Conservation (phyloP, 2,329 filamentous ascomycete genomes). For the Cladosporium colombiae region DNA sequence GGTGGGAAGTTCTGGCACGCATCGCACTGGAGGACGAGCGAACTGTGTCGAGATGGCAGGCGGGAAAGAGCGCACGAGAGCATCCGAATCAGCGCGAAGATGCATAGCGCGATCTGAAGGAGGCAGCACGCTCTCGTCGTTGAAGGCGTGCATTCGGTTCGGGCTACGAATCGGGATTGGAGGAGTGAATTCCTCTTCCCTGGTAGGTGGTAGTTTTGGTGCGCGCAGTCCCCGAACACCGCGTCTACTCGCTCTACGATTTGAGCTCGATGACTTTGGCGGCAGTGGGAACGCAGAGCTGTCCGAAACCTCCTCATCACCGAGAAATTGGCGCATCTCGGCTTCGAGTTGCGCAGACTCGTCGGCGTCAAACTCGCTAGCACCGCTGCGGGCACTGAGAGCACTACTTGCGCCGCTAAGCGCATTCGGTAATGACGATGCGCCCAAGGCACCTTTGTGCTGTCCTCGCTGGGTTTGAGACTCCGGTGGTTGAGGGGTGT, state of each 20-base stretch:
- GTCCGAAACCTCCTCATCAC: not conserved
- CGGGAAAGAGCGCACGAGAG: constrained; percentile 6
- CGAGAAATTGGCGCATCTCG: constrained; percentile 16
- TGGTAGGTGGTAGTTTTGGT: constrained; percentile 5
- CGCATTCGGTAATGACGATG: not conserved
- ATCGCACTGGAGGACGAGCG: not conserved
- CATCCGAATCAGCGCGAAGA: constrained; percentile 10
- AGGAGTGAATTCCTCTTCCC: constrained; percentile 23
- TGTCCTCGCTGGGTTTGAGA: not conserved
- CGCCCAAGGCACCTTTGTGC: not conserved
- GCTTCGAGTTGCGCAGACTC: constrained; percentile 15
- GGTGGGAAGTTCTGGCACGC: constrained; percentile 4
- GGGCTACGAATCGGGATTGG: constrained; percentile 26
- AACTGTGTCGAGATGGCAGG: not conserved
- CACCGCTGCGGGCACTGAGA: not conserved
- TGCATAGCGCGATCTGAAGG: constrained; percentile 2
- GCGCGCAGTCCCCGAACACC: constrained; percentile 5
- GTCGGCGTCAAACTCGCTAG: constrained; percentile 7
- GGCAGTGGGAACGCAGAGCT: constrained; percentile 18
- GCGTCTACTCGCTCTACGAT: constrained; percentile 7
- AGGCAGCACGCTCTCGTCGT: constrained; percentile 15
- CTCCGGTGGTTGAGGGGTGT: constrained; percentile 12
- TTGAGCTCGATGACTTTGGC: constrained; percentile 10
- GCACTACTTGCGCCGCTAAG: not conserved
- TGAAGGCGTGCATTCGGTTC: constrained; percentile 18